These are phyloP conservation scores for Fomitopsis pulvina DNA, from an alignment of 768 basidiomycete species.

Conservation along the genomic window DNA sequence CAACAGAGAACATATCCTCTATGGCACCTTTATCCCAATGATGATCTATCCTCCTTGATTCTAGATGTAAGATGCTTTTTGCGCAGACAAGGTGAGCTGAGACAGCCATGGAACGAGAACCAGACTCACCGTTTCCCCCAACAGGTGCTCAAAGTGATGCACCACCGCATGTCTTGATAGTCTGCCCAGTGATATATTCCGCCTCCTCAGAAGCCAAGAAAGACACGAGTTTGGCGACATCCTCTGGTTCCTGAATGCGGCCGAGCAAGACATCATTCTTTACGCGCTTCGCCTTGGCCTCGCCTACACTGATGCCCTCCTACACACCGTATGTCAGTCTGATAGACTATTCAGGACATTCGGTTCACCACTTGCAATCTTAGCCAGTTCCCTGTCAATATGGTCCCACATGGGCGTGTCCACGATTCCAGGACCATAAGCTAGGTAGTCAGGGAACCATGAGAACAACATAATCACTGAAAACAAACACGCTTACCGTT, in stretches of 20 bases:
- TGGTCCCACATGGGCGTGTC: slow-evolving; percentile 29
- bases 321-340: slow-evolving; percentile 1
- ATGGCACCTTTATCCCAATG: neutral
- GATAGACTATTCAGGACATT: neutral
- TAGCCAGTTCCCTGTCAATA: slow-evolving; percentile 24
- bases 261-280: slow-evolving; percentile 24
- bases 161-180: slow-evolving; percentile 26
- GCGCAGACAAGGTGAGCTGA: too few relatives aligned
- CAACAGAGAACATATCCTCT: neutral
- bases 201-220: slow-evolving; percentile 27
- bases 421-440: slow-evolving; percentile 26
- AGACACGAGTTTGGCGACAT: slow-evolving; percentile 28
- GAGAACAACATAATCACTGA: neutral
- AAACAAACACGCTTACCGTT: slow-evolving; percentile 17
- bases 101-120: too few relatives aligned
- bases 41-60: too few relatives aligned
- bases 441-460: slow-evolving; percentile 4
- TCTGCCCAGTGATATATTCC: slow-evolving; percentile 28
- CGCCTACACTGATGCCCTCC: slow-evolving; percentile 22
- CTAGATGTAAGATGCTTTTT: too few relatives aligned
- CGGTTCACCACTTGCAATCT: slow-evolving; percentile 14
- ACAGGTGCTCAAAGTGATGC: slow-evolving; percentile 20
- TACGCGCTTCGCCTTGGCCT: slow-evolving; percentile 22
- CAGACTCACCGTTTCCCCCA: too few relatives aligned
- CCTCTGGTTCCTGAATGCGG: slow-evolving; percentile 26